A percentile compares a stretch with the other conserved stretches of the same genome.
phyloP scores from a whole-genome alignment of 768 basidiomycete species.

The Astraeus odoratus region DNA sequence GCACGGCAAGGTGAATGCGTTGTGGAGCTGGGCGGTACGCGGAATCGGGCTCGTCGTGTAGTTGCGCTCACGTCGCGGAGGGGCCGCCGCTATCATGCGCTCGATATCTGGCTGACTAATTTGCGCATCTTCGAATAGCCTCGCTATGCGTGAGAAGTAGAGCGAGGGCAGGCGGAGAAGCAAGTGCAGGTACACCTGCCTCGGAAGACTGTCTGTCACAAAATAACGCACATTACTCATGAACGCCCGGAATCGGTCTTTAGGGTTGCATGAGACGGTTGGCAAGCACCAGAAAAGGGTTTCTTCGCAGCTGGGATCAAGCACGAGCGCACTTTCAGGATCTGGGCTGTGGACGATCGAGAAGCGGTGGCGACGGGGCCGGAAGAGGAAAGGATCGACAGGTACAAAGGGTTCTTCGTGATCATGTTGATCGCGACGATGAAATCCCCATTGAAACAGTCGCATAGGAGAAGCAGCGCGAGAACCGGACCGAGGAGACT shows the following conservation, averaged over 20 bases:
- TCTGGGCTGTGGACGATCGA: conserved; percentile 17
- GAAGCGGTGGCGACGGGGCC: conserved; percentile 13
- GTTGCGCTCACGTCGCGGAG: conserved; percentile 7
- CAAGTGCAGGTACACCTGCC: conserved; percentile 37
- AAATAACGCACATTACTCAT: conserved; percentile 20
- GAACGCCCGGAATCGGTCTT: conserved; percentile 11
- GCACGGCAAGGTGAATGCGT: conserved; percentile 31
- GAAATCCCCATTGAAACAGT: conserved; percentile 48
- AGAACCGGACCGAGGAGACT: conserved; percentile 32
- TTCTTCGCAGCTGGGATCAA: conserved; percentile 21
- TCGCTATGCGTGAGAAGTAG: conserved; percentile 73
- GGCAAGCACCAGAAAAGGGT: conserved; percentile 18
- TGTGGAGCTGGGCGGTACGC: conserved; percentile 16
- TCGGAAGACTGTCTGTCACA: conserved; percentile 31
- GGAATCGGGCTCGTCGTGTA: conserved; percentile 23
- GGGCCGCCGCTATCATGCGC: conserved; percentile 35
- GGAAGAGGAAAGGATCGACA: conserved; percentile 43
- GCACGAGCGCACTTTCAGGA: conserved; percentile 6
- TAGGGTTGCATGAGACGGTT: conserved; percentile 7
- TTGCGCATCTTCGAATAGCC: conserved; percentile 72
- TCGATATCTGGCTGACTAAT: conserved; percentile 69
- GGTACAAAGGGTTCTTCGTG: conserved; percentile 52
- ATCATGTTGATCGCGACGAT: conserved; percentile 33
- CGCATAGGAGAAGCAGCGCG: conserved; percentile 52
- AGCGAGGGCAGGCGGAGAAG: conserved; percentile 70